A percentile compares a stretch with the other conserved stretches of the same genome.
These are phyloP conservation scores for Tetracladium setigerum DNA, from an alignment of 495 filamentous ascomycete genomes.

Conservation along the genomic window DNA sequence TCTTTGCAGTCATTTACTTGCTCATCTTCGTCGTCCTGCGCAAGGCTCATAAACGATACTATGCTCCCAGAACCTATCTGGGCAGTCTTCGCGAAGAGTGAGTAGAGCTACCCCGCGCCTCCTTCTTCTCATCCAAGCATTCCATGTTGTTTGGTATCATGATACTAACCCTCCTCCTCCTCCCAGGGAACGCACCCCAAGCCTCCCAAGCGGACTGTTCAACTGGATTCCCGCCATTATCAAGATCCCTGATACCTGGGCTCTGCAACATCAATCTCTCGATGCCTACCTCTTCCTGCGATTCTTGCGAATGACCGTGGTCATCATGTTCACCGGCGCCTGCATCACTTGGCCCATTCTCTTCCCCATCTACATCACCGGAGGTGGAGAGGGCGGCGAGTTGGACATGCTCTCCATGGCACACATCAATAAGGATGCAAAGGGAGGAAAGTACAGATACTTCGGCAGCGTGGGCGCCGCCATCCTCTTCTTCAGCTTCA, in stretches of 20 bases:
- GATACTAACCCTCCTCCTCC: not conserved
- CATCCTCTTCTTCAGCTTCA: conserved; percentile 76
- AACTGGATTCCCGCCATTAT: conserved; percentile 73
- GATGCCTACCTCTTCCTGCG: conserved; percentile 85
- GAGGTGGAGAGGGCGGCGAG: conserved; percentile 54
- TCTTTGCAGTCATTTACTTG: conserved; percentile 59
- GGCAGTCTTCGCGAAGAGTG: conserved; percentile 62
- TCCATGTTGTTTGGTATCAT: no score
- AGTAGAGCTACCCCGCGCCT: conserved; percentile 7
- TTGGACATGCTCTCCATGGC: conserved; percentile 72
- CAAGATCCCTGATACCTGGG: conserved; percentile 73
- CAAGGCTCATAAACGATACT: conserved; percentile 62
- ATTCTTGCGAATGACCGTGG: conserved; percentile 65
- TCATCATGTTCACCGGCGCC: conserved; percentile 72
- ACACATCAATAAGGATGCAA: conserved; percentile 52
- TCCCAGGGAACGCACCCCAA: conserved; percentile 57
- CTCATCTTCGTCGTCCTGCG: conserved; percentile 72
- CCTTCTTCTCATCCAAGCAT: not conserved
- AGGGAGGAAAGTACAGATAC: conserved; percentile 44
- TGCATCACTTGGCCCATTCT: conserved; percentile 78
- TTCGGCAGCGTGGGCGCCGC: conserved; percentile 71
- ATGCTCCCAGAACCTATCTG: conserved; percentile 84
- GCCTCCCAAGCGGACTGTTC: conserved; percentile 59
- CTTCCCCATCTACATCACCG: conserved; percentile 82
- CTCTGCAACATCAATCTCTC: conserved; percentile 82